phyloP scores from a whole-genome alignment of 2,329 filamentous ascomycete genomes.

The Sclerotinia nivalis region DNA sequence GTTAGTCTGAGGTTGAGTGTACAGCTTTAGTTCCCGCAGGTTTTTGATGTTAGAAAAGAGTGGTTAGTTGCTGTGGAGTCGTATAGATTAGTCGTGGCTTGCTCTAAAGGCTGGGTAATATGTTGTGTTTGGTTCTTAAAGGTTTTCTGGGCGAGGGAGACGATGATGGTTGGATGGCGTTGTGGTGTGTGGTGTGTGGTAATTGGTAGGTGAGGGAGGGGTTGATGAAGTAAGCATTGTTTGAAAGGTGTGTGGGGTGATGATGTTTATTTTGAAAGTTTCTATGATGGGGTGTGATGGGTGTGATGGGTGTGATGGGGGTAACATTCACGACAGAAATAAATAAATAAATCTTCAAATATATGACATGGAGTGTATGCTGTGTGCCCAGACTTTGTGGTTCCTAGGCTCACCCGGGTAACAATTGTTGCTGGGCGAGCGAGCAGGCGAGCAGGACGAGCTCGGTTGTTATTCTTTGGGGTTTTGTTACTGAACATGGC shows the following conservation, averaged over 20 bases:
- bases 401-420: background rate
- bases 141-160: background rate
- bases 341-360: background rate
- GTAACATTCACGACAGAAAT: background rate
- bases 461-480: background rate
- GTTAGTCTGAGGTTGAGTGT: background rate
- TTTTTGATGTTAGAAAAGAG: background rate
- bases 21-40: background rate
- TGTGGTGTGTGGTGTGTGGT: conserved; percentile 1
- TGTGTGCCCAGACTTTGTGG: background rate
- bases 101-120: conserved; percentile 3
- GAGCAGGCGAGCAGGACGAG: too few relatives aligned
- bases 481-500: background rate
- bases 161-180: background rate
- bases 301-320: too few relatives aligned
- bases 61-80: background rate
- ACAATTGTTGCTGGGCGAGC: background rate
- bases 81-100: conserved; percentile 10
- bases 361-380: background rate
- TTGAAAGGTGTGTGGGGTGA: conserved; percentile 3
- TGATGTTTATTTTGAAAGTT: background rate
- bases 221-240: background rate
- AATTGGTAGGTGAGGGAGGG: conserved; percentile 6
- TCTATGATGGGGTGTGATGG: background rate
- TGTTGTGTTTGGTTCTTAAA: background rate